A percentile compares a stretch with the other conserved stretches of the same genome.
These are phyloP conservation scores for Didymella exigua DNA, from an alignment of 2,329 filamentous ascomycete species.

Conservation along the genomic window DNA sequence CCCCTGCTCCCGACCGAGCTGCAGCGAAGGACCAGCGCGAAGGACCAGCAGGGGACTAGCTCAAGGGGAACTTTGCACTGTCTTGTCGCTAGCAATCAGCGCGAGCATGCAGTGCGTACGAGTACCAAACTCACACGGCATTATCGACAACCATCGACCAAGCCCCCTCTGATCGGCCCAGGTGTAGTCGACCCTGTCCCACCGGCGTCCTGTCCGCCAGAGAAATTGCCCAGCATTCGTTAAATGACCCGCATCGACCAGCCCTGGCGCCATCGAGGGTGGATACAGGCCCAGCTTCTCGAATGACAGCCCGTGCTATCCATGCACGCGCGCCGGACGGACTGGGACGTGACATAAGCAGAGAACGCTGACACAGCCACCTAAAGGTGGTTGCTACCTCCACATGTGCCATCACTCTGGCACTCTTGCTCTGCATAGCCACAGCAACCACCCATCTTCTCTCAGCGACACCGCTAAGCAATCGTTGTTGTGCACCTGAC, in stretches of 20 bases:
- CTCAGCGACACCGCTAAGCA: constrained; percentile 16
- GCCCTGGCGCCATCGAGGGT: constrained; percentile 8
- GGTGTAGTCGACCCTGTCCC: constrained; percentile 17
- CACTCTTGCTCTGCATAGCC: constrained; percentile 4
- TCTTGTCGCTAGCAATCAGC: constrained; percentile 12
- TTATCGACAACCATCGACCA: constrained; percentile 8
- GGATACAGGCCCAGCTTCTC: not conserved
- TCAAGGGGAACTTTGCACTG: constrained; percentile 14
- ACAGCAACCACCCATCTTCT: constrained; percentile 9
- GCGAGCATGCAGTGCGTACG: constrained; percentile 2
- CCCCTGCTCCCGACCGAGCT: constrained; percentile 9
- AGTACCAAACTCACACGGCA: not conserved
- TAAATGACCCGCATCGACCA: constrained; percentile 5
- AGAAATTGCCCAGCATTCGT: not conserved
- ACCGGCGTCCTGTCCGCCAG: constrained; percentile 19
- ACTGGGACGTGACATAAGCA: constrained; percentile 1
- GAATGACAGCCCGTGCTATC: constrained; percentile 8
- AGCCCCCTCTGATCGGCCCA: constrained; percentile 15
- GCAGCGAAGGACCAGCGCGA: constrained; percentile 3
- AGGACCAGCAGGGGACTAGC: constrained; percentile 13
- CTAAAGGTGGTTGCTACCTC: not conserved
- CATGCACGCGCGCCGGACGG: constrained; percentile 4
- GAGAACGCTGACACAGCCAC: not conserved
- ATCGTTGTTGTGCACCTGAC: constrained; percentile 2
- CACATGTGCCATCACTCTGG: not conserved